Evolutionary conservation across 495 filamentous ascomycete genomes (phyloP).

Genomic region (Hyaloscypha finlandica): DNA sequence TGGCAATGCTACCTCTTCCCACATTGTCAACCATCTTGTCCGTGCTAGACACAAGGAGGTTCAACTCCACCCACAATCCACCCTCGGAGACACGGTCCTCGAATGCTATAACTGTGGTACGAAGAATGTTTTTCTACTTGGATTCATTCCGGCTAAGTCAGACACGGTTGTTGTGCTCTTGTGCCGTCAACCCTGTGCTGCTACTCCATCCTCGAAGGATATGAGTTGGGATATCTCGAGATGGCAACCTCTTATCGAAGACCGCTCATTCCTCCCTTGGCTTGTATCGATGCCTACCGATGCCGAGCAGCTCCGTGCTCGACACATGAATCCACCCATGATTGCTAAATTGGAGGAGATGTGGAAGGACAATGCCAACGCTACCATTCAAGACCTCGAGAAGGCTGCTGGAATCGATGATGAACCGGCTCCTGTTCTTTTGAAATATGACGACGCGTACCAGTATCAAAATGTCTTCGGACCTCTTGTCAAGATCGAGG

Average conservation of each 20-base stretch:
- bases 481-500: slow-evolving; percentile 97
- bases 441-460: slow-evolving; percentile 96
- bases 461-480: slow-evolving; percentile 99
- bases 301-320: slow-evolving; percentile 91
- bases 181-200: slow-evolving; percentile 94
- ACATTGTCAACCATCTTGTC: slow-evolving; percentile 98
- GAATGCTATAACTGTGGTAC: slow-evolving; percentile 99
- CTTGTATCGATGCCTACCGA: slow-evolving; percentile 88
- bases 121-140: slow-evolving; percentile 98
- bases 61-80: slow-evolving; percentile 89
- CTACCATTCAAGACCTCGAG: slow-evolving; percentile 90
- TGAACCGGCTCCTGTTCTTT: slow-evolving; percentile 87
- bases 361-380: slow-evolving; percentile 94
- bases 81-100: slow-evolving; percentile 94
- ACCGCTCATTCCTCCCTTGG: slow-evolving; percentile 94
- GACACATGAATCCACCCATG: slow-evolving; percentile 92
- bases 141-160: slow-evolving; percentile 98
- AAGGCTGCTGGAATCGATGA: slow-evolving; percentile 93
- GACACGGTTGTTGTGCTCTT: slow-evolving; percentile 97
- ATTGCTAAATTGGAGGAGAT: slow-evolving; percentile 97
- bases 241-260: slow-evolving; percentile 97
- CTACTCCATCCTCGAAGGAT: slow-evolving; percentile 95
- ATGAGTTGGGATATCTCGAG: slow-evolving; percentile 99
- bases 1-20: slow-evolving; percentile 93
- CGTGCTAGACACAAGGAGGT: slow-evolving; percentile 98